These are phyloP conservation scores for Paxillus ammoniavirescens DNA, from an alignment of 768 basidiomycete genomes.

Conservation along the genomic window DNA sequence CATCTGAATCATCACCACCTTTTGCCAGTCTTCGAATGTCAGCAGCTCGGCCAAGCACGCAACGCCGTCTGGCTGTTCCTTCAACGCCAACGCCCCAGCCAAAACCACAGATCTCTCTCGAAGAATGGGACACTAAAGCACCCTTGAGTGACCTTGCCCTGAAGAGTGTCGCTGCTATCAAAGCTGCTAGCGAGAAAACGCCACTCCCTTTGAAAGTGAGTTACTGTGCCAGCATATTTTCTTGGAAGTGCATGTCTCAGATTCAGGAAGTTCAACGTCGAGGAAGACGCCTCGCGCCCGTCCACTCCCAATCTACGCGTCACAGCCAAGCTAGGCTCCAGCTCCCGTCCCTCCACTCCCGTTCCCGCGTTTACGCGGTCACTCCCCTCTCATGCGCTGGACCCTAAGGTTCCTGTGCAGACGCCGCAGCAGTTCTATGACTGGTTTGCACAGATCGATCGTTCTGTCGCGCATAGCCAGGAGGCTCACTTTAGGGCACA, in stretches of 20 bases:
- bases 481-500: slow-evolving; percentile 91
- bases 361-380: slow-evolving; percentile 19
- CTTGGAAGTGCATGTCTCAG: slow-evolving; percentile 25
- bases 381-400: slow-evolving; percentile 50
- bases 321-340: slow-evolving; percentile 38
- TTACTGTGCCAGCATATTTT: not conserved
- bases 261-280: slow-evolving; percentile 41
- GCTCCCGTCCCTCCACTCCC: slow-evolving; percentile 48
- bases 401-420: slow-evolving; percentile 75
- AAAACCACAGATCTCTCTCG: slow-evolving; percentile 59
- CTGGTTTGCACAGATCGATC: slow-evolving; percentile 89
- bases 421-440: slow-evolving; percentile 97
- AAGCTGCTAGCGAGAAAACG: slow-evolving; percentile 55
- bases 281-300: slow-evolving; percentile 35
- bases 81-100: slow-evolving; percentile 28
- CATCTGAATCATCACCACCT: not conserved
- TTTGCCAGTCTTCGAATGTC: slow-evolving; percentile 16
- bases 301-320: slow-evolving; percentile 36
- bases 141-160: slow-evolving; percentile 70
- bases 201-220: slow-evolving; percentile 77
- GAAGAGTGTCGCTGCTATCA: slow-evolving; percentile 62
- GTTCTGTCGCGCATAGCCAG: slow-evolving; percentile 89
- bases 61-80: slow-evolving; percentile 27
- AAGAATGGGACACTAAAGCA: slow-evolving; percentile 89
- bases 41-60: slow-evolving; percentile 16